These are phyloP conservation scores for Geotrichum reessii DNA, from an alignment of 1,139 yeast genomes.

Conservation along the genomic window DNA sequence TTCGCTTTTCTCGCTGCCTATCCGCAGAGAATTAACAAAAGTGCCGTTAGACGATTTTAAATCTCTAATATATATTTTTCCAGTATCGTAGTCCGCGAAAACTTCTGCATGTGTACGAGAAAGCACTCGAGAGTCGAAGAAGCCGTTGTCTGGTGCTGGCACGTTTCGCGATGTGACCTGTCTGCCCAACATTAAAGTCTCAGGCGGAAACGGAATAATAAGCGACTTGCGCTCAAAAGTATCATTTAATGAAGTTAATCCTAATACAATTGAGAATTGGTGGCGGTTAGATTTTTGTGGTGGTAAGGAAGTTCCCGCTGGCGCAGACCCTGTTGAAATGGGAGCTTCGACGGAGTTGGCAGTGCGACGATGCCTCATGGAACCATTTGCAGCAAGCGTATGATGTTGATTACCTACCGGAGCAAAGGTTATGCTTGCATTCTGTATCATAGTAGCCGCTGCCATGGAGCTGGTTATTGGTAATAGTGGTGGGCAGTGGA, in stretches of 20 bases:
- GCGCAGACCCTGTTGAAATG: conserved; percentile 33
- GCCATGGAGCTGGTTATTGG: neutral
- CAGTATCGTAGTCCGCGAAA: conserved; percentile 60
- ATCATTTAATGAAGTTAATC: conserved; percentile 68
- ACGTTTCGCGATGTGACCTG: conserved; percentile 69
- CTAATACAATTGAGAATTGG: conserved; percentile 47
- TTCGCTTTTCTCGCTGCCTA: conserved; percentile 45
- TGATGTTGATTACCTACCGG: neutral
- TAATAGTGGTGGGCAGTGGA: neutral
- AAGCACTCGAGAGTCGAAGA: conserved; percentile 87
- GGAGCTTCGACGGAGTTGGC: conserved; percentile 29
- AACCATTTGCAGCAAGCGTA: neutral
- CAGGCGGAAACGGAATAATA: conserved; percentile 76
- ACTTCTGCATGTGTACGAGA: conserved; percentile 92
- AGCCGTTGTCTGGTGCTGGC: conserved; percentile 81
- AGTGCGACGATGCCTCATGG: neutral
- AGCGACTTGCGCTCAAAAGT: conserved; percentile 78
- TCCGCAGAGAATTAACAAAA: conserved; percentile 69
- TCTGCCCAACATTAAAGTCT: conserved; percentile 79
- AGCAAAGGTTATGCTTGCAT: neutral
- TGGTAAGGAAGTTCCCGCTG: neutral
- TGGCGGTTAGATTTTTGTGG: conserved; percentile 23
- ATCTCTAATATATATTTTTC: conserved; percentile 73
- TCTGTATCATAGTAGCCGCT: neutral
- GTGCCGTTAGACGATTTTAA: conserved; percentile 93